phyloP scores from a whole-genome alignment of 371 early-diverging fungal genomes.

The Mortierella sp. region DNA sequence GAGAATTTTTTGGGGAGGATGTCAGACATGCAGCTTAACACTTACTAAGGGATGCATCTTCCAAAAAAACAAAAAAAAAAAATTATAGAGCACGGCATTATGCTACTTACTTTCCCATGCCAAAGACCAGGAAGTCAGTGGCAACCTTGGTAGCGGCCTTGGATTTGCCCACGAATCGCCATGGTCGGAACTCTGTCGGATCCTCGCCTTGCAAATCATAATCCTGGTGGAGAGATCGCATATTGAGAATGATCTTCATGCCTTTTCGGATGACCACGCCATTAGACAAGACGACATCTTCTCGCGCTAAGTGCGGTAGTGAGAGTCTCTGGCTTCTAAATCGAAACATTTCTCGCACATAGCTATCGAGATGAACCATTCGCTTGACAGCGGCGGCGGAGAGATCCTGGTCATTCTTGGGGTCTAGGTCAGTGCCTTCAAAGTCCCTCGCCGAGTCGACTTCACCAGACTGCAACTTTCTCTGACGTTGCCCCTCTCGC shows the following conservation, averaged over 20 bases:
- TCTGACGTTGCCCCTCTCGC: slow-evolving; percentile 16
- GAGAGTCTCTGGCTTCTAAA: slow-evolving; percentile 22
- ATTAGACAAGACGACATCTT: slow-evolving; percentile 53
- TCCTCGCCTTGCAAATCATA: slow-evolving; percentile 29
- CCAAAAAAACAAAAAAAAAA: neutral
- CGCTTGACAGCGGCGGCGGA: slow-evolving; percentile 47
- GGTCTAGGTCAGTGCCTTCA: slow-evolving; percentile 32
- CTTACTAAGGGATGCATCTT: too few relatives aligned
- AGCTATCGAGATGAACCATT: slow-evolving; percentile 62
- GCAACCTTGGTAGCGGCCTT: slow-evolving; percentile 57
- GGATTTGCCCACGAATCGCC: slow-evolving; percentile 58
- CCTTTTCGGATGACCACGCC: slow-evolving; percentile 60
- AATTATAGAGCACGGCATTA: neutral
- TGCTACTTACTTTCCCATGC: slow-evolving; percentile 60
- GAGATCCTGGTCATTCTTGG: slow-evolving; percentile 31
- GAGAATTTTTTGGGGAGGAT: too few relatives aligned
- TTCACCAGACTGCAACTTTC: slow-evolving; percentile 7
- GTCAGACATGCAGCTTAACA: too few relatives aligned
- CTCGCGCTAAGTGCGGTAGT: slow-evolving; percentile 47
- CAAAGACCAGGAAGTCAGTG: slow-evolving; percentile 59
- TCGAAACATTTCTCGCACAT: slow-evolving; percentile 60
- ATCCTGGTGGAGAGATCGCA: slow-evolving; percentile 27
- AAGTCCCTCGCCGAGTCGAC: slow-evolving; percentile 7
- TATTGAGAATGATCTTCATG: slow-evolving; percentile 21
- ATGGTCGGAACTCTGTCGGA: slow-evolving; percentile 55